phyloP scores from a whole-genome alignment of 441 rosid species.

The Arabidopsis lyrata region DNA sequence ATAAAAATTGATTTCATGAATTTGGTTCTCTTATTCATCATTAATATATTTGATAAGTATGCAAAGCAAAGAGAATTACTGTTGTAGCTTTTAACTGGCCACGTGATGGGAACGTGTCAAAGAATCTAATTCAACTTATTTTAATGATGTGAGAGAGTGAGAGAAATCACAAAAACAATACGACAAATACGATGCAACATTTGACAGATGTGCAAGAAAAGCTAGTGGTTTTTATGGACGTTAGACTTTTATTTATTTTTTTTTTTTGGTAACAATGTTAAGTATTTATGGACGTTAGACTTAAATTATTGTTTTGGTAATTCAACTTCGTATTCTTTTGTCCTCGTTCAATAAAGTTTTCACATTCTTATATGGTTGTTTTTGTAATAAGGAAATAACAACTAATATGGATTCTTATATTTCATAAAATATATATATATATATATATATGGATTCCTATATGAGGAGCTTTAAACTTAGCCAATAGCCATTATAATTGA shows the following conservation, averaged over 20 bases:
- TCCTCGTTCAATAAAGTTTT: slow-evolving; percentile 9
- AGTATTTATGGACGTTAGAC: slow-evolving; percentile 31
- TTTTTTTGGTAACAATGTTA: too few species aligned
- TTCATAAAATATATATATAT: too few species aligned
- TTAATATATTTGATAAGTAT: not conserved
- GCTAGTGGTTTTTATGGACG: slow-evolving; percentile 5
- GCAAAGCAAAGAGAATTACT: not conserved
- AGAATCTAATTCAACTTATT: slow-evolving; percentile 28
- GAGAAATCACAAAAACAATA: slow-evolving; percentile 16
- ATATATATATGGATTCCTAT: not conserved
- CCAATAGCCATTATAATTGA: slow-evolving; percentile 23
- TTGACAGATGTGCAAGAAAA: slow-evolving; percentile 37
- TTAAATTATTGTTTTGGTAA: slow-evolving; percentile 5
- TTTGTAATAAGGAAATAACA: not conserved
- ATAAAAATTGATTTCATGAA: not conserved
- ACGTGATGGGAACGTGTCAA: slow-evolving; percentile 42
- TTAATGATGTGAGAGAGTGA: slow-evolving; percentile 17
- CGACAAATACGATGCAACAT: slow-evolving; percentile 33
- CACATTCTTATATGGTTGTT: not conserved
- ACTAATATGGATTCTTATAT: not conserved
- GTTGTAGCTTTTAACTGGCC: slow-evolving; percentile 21
- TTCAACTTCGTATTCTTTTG: slow-evolving; percentile 3
- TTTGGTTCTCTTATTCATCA: not conserved
- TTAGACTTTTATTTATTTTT: too few species aligned
- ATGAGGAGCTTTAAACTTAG: not conserved